phyloP scores from a whole-genome alignment of 129 eudicot species.

The Escallonia rubra region DNA sequence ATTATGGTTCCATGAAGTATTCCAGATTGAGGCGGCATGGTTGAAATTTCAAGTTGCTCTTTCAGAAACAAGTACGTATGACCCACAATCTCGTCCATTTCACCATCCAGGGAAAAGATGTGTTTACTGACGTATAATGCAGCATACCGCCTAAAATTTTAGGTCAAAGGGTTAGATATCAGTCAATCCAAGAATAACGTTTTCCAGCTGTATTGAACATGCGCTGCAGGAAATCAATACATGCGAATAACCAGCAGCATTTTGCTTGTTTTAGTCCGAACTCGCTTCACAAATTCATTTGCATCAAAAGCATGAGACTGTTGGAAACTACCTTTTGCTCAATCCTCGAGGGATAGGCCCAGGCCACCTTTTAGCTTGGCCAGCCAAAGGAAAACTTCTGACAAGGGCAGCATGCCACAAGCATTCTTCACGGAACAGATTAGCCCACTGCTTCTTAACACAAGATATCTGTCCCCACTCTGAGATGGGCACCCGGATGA shows the following conservation, averaged over 20 bases:
- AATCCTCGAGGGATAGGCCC: constrained; percentile 64
- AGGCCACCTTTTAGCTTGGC: constrained; percentile 49
- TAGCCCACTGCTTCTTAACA: constrained; percentile 53
- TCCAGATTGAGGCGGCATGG: constrained; percentile 45
- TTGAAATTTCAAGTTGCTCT: constrained; percentile 58
- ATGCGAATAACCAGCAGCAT: too few relatives aligned
- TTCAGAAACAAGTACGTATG: constrained; percentile 51
- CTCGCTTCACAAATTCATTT: too few relatives aligned
- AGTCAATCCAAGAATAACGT: not conserved
- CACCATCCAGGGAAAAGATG: constrained; percentile 35
- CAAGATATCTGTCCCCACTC: constrained; percentile 46
- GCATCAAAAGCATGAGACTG: too few relatives aligned
- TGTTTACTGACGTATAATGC: constrained; percentile 46
- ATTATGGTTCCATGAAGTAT: constrained; percentile 66
- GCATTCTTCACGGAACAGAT: constrained; percentile 39
- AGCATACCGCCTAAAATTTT: constrained; percentile 46
- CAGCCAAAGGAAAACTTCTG: constrained; percentile 37
- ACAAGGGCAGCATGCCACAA: constrained; percentile 57
- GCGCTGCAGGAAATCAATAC: too few relatives aligned
- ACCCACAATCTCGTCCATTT: constrained; percentile 58
- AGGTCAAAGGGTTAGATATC: not conserved
- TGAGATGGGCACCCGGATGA: constrained; percentile 43
- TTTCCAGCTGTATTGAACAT: too few relatives aligned
- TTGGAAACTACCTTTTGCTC: constrained; percentile 41
- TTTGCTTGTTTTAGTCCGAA: too few relatives aligned